phyloP scores from a whole-genome alignment of 257 asterid genomes.

The Rhazya stricta region DNA sequence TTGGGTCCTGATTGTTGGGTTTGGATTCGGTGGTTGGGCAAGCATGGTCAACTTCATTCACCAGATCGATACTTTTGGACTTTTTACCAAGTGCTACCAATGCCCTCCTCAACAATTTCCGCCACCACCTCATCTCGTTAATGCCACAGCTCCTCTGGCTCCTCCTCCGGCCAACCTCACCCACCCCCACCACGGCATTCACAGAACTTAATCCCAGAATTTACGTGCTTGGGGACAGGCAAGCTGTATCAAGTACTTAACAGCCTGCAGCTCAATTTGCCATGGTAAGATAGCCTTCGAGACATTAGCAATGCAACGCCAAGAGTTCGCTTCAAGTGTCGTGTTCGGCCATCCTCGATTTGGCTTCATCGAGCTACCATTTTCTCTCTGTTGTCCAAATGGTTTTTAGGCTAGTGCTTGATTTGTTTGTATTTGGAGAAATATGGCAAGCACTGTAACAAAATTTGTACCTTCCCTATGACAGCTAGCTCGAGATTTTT shows the following conservation, averaged over 20 bases:
- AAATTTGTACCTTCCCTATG: background rate
- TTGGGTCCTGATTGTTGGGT: constrained; percentile 85
- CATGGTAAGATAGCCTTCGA: background rate
- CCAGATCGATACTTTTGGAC: constrained; percentile 91
- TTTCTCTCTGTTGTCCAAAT: background rate
- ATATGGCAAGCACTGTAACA: background rate
- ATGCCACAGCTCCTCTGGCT: constrained; percentile 36
- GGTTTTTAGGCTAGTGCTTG: constrained; percentile 11
- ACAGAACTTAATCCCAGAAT: constrained; percentile 9
- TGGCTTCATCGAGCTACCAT: background rate
- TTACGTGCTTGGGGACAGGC: too few species aligned
- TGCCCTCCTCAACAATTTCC: constrained; percentile 51
- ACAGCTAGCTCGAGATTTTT: constrained; percentile 10
- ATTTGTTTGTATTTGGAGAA: constrained; percentile 8
- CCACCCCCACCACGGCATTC: constrained; percentile 18
- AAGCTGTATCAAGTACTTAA: background rate
- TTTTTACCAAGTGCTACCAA: constrained; percentile 91
- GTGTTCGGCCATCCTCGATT: background rate
- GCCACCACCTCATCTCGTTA: constrained; percentile 24
- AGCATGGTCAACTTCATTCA: constrained; percentile 72
- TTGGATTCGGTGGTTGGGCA: constrained; percentile 98
- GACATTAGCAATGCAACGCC: background rate
- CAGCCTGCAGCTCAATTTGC: background rate
- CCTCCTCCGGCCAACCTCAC: constrained; percentile 45
- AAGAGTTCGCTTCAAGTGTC: background rate